Conservation (phyloP, 2,329 filamentous ascomycete genomes). For the Alternaria dauci region DNA sequence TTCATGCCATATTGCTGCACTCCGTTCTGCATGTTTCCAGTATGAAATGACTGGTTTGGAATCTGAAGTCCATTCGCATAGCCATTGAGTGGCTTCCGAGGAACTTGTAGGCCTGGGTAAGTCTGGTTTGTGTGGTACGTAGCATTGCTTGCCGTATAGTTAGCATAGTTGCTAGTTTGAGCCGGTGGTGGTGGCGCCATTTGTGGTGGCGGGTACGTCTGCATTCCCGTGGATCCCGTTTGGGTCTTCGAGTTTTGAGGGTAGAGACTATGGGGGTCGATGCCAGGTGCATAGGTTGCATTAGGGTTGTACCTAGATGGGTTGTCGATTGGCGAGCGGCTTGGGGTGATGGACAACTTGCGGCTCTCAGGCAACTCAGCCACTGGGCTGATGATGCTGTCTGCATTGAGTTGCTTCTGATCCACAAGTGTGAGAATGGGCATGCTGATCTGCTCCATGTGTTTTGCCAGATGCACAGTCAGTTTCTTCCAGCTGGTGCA, state of each 20-base stretch:
- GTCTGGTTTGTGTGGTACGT: slow-evolving; percentile 40
- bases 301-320: slow-evolving; percentile 42
- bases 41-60: slow-evolving; percentile 37
- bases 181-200: slow-evolving; percentile 33
- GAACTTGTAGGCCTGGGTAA: slow-evolving; percentile 46
- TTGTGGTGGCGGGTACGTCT: slow-evolving; percentile 52
- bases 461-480: slow-evolving; percentile 90
- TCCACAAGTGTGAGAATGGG: slow-evolving; percentile 69
- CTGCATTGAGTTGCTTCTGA: slow-evolving; percentile 49
- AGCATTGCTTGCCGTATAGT: slow-evolving; percentile 28
- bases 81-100: slow-evolving; percentile 38
- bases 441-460: slow-evolving; percentile 91
- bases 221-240: slow-evolving; percentile 40
- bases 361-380: slow-evolving; percentile 48
- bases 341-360: slow-evolving; percentile 41
- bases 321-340: slow-evolving; percentile 43
- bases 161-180: slow-evolving; percentile 33
- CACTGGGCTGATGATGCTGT: slow-evolving; percentile 50
- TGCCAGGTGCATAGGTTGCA: slow-evolving; percentile 43
- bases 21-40: slow-evolving; percentile 35
- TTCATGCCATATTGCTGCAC: slow-evolving; percentile 39
- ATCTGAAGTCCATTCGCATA: slow-evolving; percentile 44
- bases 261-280: slow-evolving; percentile 42
- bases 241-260: slow-evolving; percentile 33
- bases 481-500: slow-evolving; percentile 91